These are phyloP conservation scores for Climacium dendroides DNA, from an alignment of 225 moss, liverwort and hornwort genomes.

Conservation along the genomic window DNA sequence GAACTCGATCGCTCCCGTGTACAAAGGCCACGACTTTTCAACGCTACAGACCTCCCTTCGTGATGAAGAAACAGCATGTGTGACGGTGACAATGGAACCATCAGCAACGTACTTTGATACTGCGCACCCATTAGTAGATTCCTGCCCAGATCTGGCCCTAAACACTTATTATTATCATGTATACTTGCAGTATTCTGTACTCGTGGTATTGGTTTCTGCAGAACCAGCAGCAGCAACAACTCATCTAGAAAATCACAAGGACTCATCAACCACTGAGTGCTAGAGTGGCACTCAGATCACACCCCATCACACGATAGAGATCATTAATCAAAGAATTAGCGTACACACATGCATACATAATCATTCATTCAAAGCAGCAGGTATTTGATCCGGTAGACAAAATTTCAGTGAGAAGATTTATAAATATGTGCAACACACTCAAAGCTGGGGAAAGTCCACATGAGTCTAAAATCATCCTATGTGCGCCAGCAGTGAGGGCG, in stretches of 20 bases:
- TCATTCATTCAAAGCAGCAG: background rate
- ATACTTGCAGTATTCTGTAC: background rate
- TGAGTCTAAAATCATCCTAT: constrained; percentile 9
- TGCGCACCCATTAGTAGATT: background rate
- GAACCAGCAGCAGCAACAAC: constrained; percentile 2
- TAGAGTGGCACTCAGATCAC: background rate
- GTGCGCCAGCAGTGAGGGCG: constrained; percentile 12
- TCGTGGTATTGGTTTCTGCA: constrained; percentile 1
- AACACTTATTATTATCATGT: background rate
- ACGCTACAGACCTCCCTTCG: constrained; percentile 3
- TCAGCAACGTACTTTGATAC: background rate
- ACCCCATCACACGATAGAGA: background rate
- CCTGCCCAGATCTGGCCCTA: background rate
- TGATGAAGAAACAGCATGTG: background rate
- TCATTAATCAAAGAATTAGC: background rate
- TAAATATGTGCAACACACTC: constrained; percentile 32
- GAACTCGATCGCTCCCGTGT: background rate
- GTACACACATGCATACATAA: background rate
- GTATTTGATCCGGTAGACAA: constrained; percentile 9
- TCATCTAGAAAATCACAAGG: background rate
- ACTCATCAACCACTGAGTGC: background rate
- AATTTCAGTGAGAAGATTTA: constrained; percentile 42
- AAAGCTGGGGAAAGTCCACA: constrained; percentile 15
- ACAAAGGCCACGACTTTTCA: constrained; percentile 11
- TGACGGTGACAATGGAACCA: constrained; percentile 14